Evolutionary conservation across 2,329 filamentous ascomycete genomes (phyloP).

Genomic region (Alternaria ethzedia): DNA sequence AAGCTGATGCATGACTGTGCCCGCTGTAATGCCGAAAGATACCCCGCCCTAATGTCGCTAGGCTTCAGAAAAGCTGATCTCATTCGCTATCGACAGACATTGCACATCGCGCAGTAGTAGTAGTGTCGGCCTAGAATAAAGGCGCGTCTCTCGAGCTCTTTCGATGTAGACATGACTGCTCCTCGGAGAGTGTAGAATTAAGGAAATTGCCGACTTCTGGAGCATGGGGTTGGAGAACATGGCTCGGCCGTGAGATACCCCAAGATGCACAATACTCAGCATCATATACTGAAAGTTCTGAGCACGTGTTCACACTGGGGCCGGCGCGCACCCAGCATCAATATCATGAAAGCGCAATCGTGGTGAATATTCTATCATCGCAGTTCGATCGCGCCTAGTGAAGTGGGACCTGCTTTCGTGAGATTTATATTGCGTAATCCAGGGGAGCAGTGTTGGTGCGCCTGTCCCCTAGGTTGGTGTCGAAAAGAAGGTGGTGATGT

Average conservation of each 20-base stretch:
- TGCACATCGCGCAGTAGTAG: too few relatives aligned
- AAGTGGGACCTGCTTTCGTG: neutral
- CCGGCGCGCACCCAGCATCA: neutral
- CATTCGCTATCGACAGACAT: neutral
- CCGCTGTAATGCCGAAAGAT: neutral
- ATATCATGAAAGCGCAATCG: neutral
- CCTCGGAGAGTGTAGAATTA: neutral
- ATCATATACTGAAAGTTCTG: neutral
- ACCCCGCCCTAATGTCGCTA: neutral
- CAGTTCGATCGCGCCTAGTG: neutral
- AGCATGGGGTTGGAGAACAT: neutral
- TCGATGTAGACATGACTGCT: neutral
- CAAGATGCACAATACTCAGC: neutral
- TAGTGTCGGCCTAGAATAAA: neutral
- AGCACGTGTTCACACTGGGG: neutral
- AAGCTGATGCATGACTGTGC: neutral
- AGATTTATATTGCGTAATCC: accelerated
- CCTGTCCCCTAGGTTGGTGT: neutral
- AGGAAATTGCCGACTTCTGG: neutral
- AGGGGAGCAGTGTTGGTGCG: neutral
- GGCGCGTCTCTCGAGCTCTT: neutral
- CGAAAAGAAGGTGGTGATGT: neutral
- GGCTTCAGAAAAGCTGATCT: neutral
- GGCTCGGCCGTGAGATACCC: neutral
- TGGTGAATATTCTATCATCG: neutral